Percentiles rank a stretch among this genome's conserved stretches.
Evolutionary conservation across 495 filamentous ascomycete genomes (phyloP).

Genomic region (Evernia prunastri): DNA sequence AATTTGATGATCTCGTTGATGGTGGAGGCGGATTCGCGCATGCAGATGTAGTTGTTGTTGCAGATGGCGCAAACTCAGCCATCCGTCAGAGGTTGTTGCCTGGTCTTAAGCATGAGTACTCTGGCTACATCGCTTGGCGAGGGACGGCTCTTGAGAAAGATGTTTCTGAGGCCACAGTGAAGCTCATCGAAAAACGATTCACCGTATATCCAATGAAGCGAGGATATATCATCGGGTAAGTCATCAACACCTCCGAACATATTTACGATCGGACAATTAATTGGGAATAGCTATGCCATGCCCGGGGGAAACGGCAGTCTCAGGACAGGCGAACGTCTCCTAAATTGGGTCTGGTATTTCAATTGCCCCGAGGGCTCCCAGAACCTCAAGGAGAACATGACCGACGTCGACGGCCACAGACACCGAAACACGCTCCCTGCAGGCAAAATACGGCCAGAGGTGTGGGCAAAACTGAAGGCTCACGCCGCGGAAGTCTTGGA

Average conservation of each 20-base stretch:
- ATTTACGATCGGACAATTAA: neutral
- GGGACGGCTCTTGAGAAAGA: slow-evolving; percentile 43
- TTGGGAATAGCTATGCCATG: slow-evolving; percentile 39
- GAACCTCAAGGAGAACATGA: slow-evolving; percentile 15
- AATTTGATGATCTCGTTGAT: slow-evolving; percentile 1
- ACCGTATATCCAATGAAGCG: slow-evolving; percentile 39
- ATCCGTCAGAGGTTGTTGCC: slow-evolving; percentile 24
- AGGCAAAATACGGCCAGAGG: slow-evolving; percentile 20
- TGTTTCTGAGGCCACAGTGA: slow-evolving; percentile 29
- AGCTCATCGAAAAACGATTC: slow-evolving; percentile 24
- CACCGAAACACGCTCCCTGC: slow-evolving; percentile 26
- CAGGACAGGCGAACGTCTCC: slow-evolving; percentile 41
- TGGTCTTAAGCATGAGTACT: slow-evolving; percentile 20
- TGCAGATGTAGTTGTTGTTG: slow-evolving; percentile 28
- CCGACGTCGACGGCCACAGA: slow-evolving; percentile 20
- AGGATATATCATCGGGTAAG: slow-evolving; percentile 37
- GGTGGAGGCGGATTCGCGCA: neutral
- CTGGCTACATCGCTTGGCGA: slow-evolving; percentile 48
- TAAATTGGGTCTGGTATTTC: slow-evolving; percentile 53
- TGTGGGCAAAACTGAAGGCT: slow-evolving; percentile 19
- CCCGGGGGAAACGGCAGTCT: slow-evolving; percentile 45
- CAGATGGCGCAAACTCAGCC: slow-evolving; percentile 25
- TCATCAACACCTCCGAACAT: neutral
- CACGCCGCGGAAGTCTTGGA: slow-evolving; percentile 9
- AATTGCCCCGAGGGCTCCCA: slow-evolving; percentile 28